Evolutionary conservation across 108 stramenopile genomes (phyloP), one percentile per base, ranked within the genome.

Genomic region (Fragilariopsis cylindrus): DNA sequence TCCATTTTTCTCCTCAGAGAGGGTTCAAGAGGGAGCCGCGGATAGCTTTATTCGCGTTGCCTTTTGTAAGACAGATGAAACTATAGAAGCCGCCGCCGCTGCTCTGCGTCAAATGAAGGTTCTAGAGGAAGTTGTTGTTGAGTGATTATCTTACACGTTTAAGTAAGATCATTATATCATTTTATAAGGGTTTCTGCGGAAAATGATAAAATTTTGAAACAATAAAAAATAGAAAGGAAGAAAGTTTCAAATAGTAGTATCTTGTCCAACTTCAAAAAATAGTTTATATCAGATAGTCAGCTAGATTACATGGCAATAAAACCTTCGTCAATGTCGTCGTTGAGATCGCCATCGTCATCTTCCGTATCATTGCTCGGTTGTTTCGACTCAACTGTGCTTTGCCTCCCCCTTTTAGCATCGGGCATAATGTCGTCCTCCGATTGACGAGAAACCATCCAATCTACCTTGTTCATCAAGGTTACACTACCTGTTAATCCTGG

Each of bases 51-150:
- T 97, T 30, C 92, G 99, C 18, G 92, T 99, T 52, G 97, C 98
- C 21, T 99, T 98, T 85, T 99, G 99, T 75, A 98, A 98, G 79
- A 90, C 83, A 13, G 97, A 98, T 71, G 94, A 95, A 60, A 94
- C 95, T 9, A 92, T 99, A 47, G 77, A 85, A 62, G 90, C 82
- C 41, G 97, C 97, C 47, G 94, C 92, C 3, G 45, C 66, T 62
- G 88, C 90, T 3, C 70, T 93, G 62, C 71, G 57, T 39, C 71
- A 72, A 66, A 43, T 78, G 49, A 71, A 67, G 50, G 68, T 76
- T 30, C 45, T n/a, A 65, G 62, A 63, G 42, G 42, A 42, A 7
- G 62, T 63, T 30, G 62, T 6, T 8, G 62, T 45, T 3, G 30
- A 30, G 30, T 30, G 30, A 30, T 2, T 30, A 30, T 30, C 30